Evolutionary conservation across 2,329 filamentous ascomycete species (phyloP), one percentile per base, ranked within the genome.

Genomic region (Cercospora janseana): DNA sequence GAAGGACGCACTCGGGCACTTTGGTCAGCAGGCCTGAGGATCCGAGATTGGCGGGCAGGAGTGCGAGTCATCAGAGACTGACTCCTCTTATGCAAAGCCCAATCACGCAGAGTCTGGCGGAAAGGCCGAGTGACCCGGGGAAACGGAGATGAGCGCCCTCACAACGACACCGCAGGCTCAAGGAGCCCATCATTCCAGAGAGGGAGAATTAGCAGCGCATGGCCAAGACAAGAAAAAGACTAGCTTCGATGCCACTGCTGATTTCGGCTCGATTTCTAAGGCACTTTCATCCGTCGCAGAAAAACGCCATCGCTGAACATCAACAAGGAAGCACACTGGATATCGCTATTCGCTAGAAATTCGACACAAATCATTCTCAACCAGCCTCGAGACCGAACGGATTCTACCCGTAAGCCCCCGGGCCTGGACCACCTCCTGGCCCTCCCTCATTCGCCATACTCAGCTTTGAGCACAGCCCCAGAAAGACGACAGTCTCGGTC

Each of bases 401-500:
- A 13, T 49, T 41, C 45, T 49, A 57, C 4, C 51, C 54, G 50
- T 59, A 60, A 12, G 58, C 57, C 20, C 49, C 51, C 6, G 55
- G 54, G 27, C 56, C 58, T 38, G 44, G 52, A 10, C 62, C 61
- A 16, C 61, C 61, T 49, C 46, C 59, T 8, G 56, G 48, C 1
- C 65, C 63, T 2, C 87, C 87, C 66, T 91, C 87, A 54, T 87
- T 89, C 9, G 87, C 88, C 52, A 86, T 88, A 63, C 86, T 91
- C 63, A 95, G 67, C 54, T 89, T 74, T 9, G 89, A 89, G 66
- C 89, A 95, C 12, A 98, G 75, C 58, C 91, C 92, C 55, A 97
- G 73, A 58, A 98, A 78, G 13, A 95, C 93, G 3, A 96, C 92
- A 29, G 93, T 97, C 74, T 98, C 93, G 0, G 93, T 97, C 0